Evolutionary conservation across 805 yeast species (phyloP), one percentile per base, ranked within the genome.

Genomic region (Suhomyces sp.): DNA sequence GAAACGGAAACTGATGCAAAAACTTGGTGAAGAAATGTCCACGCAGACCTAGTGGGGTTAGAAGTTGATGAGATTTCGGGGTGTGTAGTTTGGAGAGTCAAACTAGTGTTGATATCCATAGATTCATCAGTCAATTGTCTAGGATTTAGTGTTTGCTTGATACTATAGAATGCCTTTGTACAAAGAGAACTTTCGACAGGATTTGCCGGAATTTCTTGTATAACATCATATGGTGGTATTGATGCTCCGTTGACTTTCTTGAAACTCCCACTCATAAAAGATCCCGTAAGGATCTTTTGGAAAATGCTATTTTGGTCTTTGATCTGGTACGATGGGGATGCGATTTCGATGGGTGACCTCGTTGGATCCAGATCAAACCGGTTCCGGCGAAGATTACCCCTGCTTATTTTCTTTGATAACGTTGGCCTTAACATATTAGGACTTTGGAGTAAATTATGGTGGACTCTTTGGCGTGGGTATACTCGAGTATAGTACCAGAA

Each of bases 401-500:
- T 28, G 8, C 43, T 35, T 15, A 28, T 31, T 1, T 40, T 39
- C 2, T 39, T 34, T 8, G 52, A 39, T 10, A 21, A 29, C 4
- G 45, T 37, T 4, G 56, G 58, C 20, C 58, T 32, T 40, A 60
- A 36, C 65, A 57, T 58, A 35, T 59, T 49, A 7, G 70, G 69
- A 35, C 67, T 61, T 39, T 62, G 67, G 18, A 63, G 42, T 41
- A 63, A 47, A 41, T 64, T 63, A 44, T 63, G 68, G 31, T 61
- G 69, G 6, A 48, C 66, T 34, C 26, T 71, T 65, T 65, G 65
- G 10, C 46, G 35, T 38, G 66, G 62, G 37, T 65, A 72, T 17
- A 71, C 55, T 33, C 48, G 45, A n/a, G 75, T 65, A 57, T 88
- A 90, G 58, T 85, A 79, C 58, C 77, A 74, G 55, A 72, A 88